Evolutionary conservation across 805 yeast genomes (phyloP).

Genomic region (Candida endomychidarum): DNA sequence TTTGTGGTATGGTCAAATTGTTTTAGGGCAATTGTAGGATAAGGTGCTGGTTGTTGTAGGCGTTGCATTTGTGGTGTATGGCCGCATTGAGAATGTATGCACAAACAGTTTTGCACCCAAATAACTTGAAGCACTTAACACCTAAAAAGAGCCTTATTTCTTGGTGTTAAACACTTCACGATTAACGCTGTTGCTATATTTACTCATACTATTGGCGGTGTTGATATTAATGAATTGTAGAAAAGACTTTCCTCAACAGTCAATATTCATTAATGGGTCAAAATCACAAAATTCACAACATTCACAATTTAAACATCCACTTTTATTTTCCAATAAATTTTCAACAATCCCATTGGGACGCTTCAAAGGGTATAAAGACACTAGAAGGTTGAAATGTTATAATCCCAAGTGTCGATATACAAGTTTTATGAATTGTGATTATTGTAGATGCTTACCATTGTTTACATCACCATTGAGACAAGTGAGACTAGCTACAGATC

Average conservation of each 20-base stretch:
- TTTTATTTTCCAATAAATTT: conserved; percentile 6
- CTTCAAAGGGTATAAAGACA: conserved; percentile 15
- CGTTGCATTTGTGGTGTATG: too few species aligned
- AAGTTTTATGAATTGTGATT: conserved; percentile 11
- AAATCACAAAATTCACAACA: conserved; percentile 3
- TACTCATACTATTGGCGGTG: neutral
- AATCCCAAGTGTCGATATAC: conserved; percentile 4
- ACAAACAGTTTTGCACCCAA: conserved; percentile 1
- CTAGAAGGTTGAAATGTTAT: conserved; percentile 14
- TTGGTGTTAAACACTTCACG: too few species aligned
- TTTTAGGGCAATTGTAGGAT: neutral
- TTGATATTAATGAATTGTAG: conserved; percentile 1
- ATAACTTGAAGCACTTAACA: neutral
- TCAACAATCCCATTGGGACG: conserved; percentile 10
- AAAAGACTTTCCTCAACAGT: neutral
- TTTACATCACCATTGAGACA: conserved; percentile 18
- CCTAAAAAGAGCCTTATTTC: too few species aligned
- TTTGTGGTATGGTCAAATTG: too few species aligned
- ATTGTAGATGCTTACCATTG: conserved; percentile 19
- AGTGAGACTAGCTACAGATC: neutral
- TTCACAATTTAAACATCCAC: neutral
- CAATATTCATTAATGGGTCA: conserved; percentile 5
- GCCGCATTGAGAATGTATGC: neutral
- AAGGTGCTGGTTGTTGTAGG: too few species aligned
- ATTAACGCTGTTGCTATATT: conserved; percentile 3